These are phyloP conservation scores for Thraustotheca clavata DNA, from an alignment of 352 stramenopile species.

Conservation along the genomic window DNA sequence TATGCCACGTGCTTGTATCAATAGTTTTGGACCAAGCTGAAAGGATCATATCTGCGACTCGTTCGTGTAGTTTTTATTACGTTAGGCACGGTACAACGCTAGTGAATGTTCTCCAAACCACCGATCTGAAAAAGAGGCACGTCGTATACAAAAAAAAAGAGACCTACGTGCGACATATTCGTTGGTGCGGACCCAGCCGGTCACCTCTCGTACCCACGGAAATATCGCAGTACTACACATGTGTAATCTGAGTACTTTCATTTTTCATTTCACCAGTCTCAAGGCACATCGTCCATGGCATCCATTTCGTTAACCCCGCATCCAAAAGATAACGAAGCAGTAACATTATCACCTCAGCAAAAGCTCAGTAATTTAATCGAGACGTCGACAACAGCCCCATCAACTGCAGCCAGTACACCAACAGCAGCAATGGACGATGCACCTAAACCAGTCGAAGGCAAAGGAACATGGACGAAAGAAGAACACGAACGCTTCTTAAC, in stretches of 20 bases:
- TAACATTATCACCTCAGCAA: conserved; percentile 4
- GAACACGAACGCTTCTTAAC: conserved; percentile 20
- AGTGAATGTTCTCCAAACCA: too few relatives aligned
- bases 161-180: too few relatives aligned
- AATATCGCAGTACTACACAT: conserved; percentile 11
- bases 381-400: neutral
- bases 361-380: neutral
- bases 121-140: too few relatives aligned
- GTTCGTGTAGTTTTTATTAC: too few relatives aligned
- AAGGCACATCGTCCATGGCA: neutral
- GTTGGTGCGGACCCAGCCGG: neutral
- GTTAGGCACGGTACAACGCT: too few relatives aligned
- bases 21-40: too few relatives aligned
- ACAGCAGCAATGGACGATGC: neutral
- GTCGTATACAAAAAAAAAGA: too few relatives aligned
- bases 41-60: too few relatives aligned
- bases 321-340: neutral
- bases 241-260: conserved; percentile 16
- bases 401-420: neutral
- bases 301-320: neutral
- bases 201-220: conserved; percentile 5
- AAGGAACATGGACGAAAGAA: conserved; percentile 21
- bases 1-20: too few relatives aligned
- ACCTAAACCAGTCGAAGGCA: conserved; percentile 7
- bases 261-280: conserved; percentile 8